Percentiles rank a stretch among this genome's conserved stretches.
These are phyloP conservation scores for Yarrowia osloensis DNA, from an alignment of 805 yeast species.

Conservation along the genomic window DNA sequence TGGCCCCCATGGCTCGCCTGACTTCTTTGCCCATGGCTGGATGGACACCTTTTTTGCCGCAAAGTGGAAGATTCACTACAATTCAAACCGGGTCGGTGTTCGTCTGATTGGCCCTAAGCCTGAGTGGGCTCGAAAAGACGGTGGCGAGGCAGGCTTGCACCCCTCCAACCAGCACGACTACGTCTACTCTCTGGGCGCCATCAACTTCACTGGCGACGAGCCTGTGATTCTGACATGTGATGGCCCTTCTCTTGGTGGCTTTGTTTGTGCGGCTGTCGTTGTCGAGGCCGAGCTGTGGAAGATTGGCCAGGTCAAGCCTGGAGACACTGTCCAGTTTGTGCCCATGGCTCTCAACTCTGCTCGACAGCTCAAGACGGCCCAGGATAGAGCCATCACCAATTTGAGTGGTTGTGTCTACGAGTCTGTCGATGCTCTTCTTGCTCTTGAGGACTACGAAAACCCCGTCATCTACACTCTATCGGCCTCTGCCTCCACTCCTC, in stretches of 20 bases:
- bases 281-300: conserved; percentile 98
- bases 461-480: conserved; percentile 66
- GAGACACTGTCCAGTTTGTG: conserved; percentile 77
- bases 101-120: conserved; percentile 95
- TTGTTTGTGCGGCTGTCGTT: conserved; percentile 95
- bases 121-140: conserved; percentile 92
- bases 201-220: conserved; percentile 97
- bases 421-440: conserved; percentile 61
- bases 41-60: conserved; percentile 71
- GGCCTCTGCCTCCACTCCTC: conserved; percentile 57
- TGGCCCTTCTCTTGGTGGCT: conserved; percentile 97
- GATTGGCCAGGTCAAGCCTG: conserved; percentile 96
- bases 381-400: conserved; percentile 50
- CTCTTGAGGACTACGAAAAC: conserved; percentile 61
- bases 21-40: conserved; percentile 78
- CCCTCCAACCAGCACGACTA: conserved; percentile 99
- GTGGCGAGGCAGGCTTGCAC: conserved; percentile 97
- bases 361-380: conserved; percentile 58
- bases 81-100: conserved; percentile 95
- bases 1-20: conserved; percentile 98
- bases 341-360: conserved; percentile 76
- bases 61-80: conserved; percentile 94
- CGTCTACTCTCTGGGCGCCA: conserved; percentile 94
- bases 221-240: conserved; percentile 96
- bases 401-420: conserved; percentile 51